Evolutionary conservation across 179 eudicot species (phyloP).

Genomic region (Pouteria campechiana): DNA sequence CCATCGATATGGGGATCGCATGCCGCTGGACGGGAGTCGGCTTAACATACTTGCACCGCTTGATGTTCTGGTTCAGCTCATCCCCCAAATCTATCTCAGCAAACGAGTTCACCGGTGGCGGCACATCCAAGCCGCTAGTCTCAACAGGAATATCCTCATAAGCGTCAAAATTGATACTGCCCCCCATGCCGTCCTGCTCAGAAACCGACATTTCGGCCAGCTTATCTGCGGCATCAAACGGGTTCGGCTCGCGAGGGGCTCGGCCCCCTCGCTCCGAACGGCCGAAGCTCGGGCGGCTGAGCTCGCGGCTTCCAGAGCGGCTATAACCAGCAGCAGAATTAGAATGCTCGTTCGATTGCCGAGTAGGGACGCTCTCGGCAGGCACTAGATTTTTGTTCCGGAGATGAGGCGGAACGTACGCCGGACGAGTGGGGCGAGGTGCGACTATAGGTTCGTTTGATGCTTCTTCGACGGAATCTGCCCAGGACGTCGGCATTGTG

Average conservation of each 20-base stretch:
- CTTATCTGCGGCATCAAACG: conserved; percentile 56
- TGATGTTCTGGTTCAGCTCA: conserved; percentile 63
- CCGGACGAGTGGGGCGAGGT: conserved; percentile 31
- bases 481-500: conserved; percentile 79
- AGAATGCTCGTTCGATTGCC: too few species aligned
- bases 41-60: conserved; percentile 86
- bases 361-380: too few species aligned
- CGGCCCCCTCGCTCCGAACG: conserved; percentile 56
- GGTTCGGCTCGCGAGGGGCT: conserved; percentile 63
- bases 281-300: conserved; percentile 32
- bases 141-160: conserved; percentile 96
- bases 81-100: conserved; percentile 88
- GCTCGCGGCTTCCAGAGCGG: conserved; percentile 24
- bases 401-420: conserved; percentile 75
- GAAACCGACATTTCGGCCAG: conserved; percentile 26
- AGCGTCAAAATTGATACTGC: conserved; percentile 91
- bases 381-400: too few species aligned
- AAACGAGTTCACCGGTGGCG: conserved; percentile 90
- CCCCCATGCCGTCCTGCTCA: conserved; percentile 63
- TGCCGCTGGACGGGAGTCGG: conserved; percentile 95
- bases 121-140: conserved; percentile 77
- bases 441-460: conserved; percentile 38
- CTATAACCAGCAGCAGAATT: too few species aligned
- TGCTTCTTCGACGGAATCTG: conserved; percentile 54
- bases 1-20: conserved; percentile 87